Evolutionary conservation across 495 filamentous ascomycete genomes (phyloP).

Genomic region (Aspergillus hancockii): DNA sequence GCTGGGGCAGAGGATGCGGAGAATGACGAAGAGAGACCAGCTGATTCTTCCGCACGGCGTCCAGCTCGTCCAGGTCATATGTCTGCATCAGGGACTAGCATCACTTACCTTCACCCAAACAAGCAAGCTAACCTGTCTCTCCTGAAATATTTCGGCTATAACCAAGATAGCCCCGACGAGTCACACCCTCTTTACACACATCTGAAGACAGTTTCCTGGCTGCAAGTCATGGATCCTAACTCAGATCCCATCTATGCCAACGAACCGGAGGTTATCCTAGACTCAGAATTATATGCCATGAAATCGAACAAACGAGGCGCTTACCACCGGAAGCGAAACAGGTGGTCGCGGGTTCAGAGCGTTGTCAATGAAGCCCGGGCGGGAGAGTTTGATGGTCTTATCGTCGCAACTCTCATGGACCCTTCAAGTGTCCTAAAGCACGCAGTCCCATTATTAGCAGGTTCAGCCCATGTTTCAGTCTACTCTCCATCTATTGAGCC

Average conservation of each 20-base stretch:
- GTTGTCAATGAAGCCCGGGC: slow-evolving; percentile 71
- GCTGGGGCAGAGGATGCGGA: slow-evolving; percentile 5
- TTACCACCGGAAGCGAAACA: slow-evolving; percentile 81
- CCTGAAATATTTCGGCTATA: slow-evolving; percentile 84
- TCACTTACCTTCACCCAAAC: slow-evolving; percentile 86
- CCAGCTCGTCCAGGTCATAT: slow-evolving; percentile 33
- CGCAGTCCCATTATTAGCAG: slow-evolving; percentile 73
- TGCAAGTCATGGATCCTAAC: slow-evolving; percentile 78
- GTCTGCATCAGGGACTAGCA: slow-evolving; percentile 70
- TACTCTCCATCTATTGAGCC: slow-evolving; percentile 80
- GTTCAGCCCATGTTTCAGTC: slow-evolving; percentile 81
- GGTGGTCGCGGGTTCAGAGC: slow-evolving; percentile 67
- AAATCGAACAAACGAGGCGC: slow-evolving; percentile 77
- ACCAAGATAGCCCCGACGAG: slow-evolving; percentile 63
- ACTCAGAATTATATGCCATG: slow-evolving; percentile 57
- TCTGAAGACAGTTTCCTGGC: slow-evolving; percentile 83
- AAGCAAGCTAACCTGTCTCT: slow-evolving; percentile 85
- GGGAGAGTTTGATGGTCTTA: slow-evolving; percentile 79
- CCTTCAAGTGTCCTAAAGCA: slow-evolving; percentile 72
- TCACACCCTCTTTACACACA: slow-evolving; percentile 78
- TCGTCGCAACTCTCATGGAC: slow-evolving; percentile 80
- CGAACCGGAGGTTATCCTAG: slow-evolving; percentile 54
- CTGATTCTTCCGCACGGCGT: slow-evolving; percentile 16
- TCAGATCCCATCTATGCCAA: slow-evolving; percentile 67
- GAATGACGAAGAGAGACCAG: background rate